phyloP scores from a whole-genome alignment of 495 filamentous ascomycete genomes.

The Neurospora discreta region DNA sequence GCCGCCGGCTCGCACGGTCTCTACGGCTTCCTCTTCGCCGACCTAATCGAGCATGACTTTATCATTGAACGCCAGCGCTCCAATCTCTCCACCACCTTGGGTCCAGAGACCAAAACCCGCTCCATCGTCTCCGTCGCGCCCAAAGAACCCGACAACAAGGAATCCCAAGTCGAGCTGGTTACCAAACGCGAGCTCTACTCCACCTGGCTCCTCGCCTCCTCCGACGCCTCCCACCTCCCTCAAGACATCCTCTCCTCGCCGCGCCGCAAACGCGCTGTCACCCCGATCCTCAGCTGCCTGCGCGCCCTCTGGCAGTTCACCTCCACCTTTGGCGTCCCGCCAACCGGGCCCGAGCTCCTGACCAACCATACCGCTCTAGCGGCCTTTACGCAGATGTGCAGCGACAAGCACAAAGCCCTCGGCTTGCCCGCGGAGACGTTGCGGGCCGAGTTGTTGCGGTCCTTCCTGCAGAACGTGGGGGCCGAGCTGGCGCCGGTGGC shows the following conservation, averaged over 20 bases:
- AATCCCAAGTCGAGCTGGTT: constrained; percentile 52
- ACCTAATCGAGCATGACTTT: constrained; percentile 79
- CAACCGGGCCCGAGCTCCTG: constrained; percentile 24
- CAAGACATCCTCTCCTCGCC: constrained; percentile 53
- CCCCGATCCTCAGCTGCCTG: constrained; percentile 69
- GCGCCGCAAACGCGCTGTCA: constrained; percentile 61
- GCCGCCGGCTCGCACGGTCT: constrained; percentile 78
- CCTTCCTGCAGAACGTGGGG: constrained; percentile 70
- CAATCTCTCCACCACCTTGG: constrained; percentile 54
- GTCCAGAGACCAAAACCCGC: constrained; percentile 65
- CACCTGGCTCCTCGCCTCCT: constrained; percentile 60
- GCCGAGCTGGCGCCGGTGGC: constrained; percentile 78
- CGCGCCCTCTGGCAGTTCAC: constrained; percentile 77
- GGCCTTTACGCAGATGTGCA: constrained; percentile 65
- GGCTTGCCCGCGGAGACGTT: constrained; percentile 68
- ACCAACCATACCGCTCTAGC: constrained; percentile 46
- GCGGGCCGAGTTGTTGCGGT: constrained; percentile 64
- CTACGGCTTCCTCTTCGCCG: constrained; percentile 91
- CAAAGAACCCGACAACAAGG: constrained; percentile 55
- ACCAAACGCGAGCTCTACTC: constrained; percentile 86
- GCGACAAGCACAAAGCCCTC: constrained; percentile 61
- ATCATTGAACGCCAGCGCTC: constrained; percentile 74
- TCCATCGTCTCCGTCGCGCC: constrained; percentile 57
- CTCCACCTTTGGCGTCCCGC: constrained; percentile 39
- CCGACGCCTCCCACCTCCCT: constrained; percentile 61